These are phyloP conservation scores for Phytomonas sp. DNA, from an alignment of 208 protist genomes.

Conservation along the genomic window DNA sequence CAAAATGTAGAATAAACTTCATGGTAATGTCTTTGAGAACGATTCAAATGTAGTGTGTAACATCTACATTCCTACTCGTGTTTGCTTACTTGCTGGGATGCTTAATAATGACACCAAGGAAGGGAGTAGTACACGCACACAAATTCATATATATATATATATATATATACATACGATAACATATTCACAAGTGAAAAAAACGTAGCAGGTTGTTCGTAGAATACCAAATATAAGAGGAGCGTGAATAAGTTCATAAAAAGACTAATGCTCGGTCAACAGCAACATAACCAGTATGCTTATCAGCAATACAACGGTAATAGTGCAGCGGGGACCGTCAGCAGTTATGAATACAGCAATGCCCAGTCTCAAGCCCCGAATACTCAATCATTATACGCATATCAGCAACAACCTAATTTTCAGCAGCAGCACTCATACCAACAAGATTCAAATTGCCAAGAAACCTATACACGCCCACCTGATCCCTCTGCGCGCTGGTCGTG, in stretches of 20 bases:
- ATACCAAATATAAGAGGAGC: neutral
- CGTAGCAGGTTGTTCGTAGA: neutral
- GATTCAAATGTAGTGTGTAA: neutral
- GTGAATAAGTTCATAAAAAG: neutral
- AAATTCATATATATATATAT: neutral
- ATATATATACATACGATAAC: neutral
- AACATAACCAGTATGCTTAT: constrained; percentile 8
- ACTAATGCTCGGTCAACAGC: neutral
- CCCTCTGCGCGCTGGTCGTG: constrained; percentile 89
- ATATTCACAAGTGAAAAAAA: neutral
- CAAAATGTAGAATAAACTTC: neutral
- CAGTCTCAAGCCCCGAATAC: neutral
- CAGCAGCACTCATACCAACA: constrained; percentile 25
- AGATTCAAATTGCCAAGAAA: constrained; percentile 7
- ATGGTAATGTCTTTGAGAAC: neutral
- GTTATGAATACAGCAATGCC: constrained; percentile 5
- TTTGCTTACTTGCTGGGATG: neutral
- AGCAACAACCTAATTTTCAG: constrained; percentile 9
- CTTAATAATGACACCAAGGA: neutral
- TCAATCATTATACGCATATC: constrained; percentile 13
- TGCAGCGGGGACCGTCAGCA: constrained; percentile 8
- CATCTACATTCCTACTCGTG: neutral
- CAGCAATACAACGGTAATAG: constrained; percentile 18
- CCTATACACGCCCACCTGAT: neutral
- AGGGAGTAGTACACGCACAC: neutral